A percentile compares a stretch with the other conserved stretches of the same genome.
Evolutionary conservation across 148 eudicot genomes (phyloP).

Genomic region (Chenopodium album): DNA sequence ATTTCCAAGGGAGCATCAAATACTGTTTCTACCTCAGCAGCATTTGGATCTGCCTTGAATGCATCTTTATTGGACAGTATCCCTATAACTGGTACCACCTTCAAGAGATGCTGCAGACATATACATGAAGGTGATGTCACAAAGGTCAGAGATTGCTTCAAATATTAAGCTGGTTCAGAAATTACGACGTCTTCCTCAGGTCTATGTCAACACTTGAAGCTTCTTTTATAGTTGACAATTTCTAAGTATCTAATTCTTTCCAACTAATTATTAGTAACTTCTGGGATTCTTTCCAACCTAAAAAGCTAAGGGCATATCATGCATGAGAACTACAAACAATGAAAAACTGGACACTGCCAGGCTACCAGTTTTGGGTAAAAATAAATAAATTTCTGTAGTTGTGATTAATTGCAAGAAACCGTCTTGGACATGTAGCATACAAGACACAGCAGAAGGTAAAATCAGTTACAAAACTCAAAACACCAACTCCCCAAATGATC

Average conservation of each 20-base stretch:
- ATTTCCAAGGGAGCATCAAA: constrained; percentile 92
- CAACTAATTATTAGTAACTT: neutral
- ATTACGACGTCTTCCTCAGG: neutral
- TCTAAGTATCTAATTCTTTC: neutral
- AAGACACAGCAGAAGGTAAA: constrained; percentile 1
- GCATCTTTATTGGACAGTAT: constrained; percentile 50
- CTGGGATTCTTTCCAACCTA: neutral
- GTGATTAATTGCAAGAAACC: neutral
- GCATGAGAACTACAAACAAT: neutral
- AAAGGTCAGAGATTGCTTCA: neutral
- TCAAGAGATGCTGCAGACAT: constrained; percentile 43
- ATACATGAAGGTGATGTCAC: constrained; percentile 10
- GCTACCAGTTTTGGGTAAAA: neutral
- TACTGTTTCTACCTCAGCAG: constrained; percentile 72
- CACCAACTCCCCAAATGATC: neutral
- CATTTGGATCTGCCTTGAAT: constrained; percentile 59
- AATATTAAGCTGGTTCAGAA: neutral
- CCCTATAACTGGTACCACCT: constrained; percentile 45
- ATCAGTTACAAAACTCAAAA: neutral
- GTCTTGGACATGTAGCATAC: neutral
- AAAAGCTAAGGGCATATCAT: neutral
- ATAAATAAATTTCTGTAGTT: neutral
- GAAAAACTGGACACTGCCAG: neutral
- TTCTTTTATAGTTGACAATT: neutral
- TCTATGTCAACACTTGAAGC: neutral